Conservation (phyloP, 139 green algal species). For the Parachlorella kessleri region DNA sequence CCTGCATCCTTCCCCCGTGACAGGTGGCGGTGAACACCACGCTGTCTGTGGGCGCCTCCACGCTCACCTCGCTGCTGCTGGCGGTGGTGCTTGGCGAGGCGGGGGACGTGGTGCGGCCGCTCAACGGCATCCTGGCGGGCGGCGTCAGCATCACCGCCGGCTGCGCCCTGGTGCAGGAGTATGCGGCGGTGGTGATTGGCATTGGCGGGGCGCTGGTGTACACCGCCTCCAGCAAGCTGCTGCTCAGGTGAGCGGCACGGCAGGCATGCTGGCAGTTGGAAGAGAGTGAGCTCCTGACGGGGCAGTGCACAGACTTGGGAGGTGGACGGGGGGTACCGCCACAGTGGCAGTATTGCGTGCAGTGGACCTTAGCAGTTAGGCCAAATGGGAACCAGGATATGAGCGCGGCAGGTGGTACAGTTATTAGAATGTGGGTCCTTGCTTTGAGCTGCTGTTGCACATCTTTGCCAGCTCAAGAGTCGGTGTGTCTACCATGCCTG, state of each 20-base stretch:
- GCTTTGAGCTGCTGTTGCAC: too few relatives aligned
- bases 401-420: too few relatives aligned
- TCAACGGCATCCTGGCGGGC: conserved; percentile 56
- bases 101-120: conserved; percentile 39
- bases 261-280: too few relatives aligned
- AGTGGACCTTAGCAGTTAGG: too few relatives aligned
- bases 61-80: conserved; percentile 55
- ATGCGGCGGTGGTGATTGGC: conserved; percentile 51
- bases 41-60: conserved; percentile 53
- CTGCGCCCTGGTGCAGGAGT: conserved; percentile 51
- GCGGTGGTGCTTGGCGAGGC: conserved; percentile 21
- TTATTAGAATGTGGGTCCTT: too few relatives aligned
- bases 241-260: conserved; percentile 2
- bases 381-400: too few relatives aligned
- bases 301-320: background rate
- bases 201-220: conserved; percentile 43
- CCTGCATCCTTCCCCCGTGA: background rate
- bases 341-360: too few relatives aligned
- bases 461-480: too few relatives aligned
- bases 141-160: conserved; percentile 58
- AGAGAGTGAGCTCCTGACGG: too few relatives aligned
- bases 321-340: too few relatives aligned
- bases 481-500: too few relatives aligned
- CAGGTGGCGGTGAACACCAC: conserved; percentile 63
- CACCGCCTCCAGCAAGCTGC: conserved; percentile 31